Evolutionary conservation across 2,329 filamentous ascomycete species (phyloP).

Genomic region (Colletotrichum chrysophilum): DNA sequence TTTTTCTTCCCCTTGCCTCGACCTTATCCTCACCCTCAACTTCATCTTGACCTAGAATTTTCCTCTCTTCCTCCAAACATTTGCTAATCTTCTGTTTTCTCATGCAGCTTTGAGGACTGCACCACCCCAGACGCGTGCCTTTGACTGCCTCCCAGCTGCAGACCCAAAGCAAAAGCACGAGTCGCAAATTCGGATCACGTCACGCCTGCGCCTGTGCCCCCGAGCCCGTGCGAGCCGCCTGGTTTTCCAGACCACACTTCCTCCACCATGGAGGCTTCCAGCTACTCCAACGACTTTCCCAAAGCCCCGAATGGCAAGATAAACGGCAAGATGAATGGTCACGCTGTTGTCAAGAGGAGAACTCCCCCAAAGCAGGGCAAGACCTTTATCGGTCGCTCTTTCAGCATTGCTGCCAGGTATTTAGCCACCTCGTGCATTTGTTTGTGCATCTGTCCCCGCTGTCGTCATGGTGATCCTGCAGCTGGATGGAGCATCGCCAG

Average conservation of each 20-base stretch:
- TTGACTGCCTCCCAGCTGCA: neutral
- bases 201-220: neutral
- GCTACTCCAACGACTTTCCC: slow-evolving; percentile 35
- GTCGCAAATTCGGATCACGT: slow-evolving; percentile 4
- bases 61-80: neutral
- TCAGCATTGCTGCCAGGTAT: slow-evolving; percentile 62
- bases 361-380: slow-evolving; percentile 26
- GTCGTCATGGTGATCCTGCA: neutral
- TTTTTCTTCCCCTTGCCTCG: neutral
- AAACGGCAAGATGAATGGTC: slow-evolving; percentile 36
- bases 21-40: neutral
- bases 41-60: neutral
- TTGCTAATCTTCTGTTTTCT: neutral
- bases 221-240: neutral
- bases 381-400: slow-evolving; percentile 42
- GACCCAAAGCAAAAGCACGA: neutral
- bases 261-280: slow-evolving; percentile 43
- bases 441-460: neutral
- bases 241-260: neutral
- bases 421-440: slow-evolving; percentile 17
- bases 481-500: neutral
- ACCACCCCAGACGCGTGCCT: neutral
- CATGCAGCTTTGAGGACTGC: neutral
- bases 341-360: slow-evolving; percentile 37
- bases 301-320: slow-evolving; percentile 31